phyloP scores from a whole-genome alignment of 306 rosid genomes.

The Alnus rubra region DNA sequence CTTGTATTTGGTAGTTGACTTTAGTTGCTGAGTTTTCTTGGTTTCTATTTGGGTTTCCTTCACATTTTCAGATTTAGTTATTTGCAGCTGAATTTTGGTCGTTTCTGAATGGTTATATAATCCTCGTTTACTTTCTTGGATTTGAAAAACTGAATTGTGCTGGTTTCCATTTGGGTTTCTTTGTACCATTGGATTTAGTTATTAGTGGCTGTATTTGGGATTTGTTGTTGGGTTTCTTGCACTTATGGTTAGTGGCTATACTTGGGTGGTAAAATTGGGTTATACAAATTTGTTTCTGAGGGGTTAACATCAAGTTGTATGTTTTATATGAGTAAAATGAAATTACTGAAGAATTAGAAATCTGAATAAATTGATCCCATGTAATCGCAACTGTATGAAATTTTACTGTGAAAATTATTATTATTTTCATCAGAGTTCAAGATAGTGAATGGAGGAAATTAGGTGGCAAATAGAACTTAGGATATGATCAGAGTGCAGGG shows the following conservation, averaged over 20 bases:
- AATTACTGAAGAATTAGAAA: not conserved
- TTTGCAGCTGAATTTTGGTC: slow-evolving; percentile 10
- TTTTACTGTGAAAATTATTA: not conserved
- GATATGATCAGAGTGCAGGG: not conserved
- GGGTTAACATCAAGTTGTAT: not conserved
- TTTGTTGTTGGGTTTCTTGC: not conserved
- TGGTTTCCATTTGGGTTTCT: not conserved
- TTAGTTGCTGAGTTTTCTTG: not conserved
- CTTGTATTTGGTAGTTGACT: not conserved
- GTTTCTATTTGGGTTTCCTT: not conserved
- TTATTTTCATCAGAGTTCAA: not conserved
- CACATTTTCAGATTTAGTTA: not conserved
- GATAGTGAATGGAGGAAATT: not conserved
- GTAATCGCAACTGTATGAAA: not conserved
- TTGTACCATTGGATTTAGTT: not conserved
- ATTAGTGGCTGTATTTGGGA: not conserved
- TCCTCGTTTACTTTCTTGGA: not conserved
- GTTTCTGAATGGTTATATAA: not conserved
- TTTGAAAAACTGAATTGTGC: not conserved
- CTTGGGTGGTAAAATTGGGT: not conserved
- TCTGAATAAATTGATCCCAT: not conserved
- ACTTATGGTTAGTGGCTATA: not conserved
- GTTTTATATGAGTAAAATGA: not conserved
- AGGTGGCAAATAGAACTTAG: not conserved
- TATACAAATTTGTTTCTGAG: not conserved